phyloP scores from a whole-genome alignment of 306 rosid genomes.

The Corylus americana region DNA sequence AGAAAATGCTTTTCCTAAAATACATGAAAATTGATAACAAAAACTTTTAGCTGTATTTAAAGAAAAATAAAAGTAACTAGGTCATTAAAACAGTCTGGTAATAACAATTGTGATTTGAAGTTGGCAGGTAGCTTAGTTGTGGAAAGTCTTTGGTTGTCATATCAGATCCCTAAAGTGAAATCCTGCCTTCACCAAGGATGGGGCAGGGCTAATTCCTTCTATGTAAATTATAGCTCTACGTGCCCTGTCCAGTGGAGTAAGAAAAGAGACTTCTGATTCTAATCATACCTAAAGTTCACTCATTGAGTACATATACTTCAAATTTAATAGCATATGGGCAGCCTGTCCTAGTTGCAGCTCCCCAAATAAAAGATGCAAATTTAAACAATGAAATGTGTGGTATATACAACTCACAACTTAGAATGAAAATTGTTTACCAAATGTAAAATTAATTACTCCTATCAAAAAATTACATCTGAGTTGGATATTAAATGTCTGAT shows the following conservation, averaged over 20 bases:
- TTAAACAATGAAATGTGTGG: too few species aligned
- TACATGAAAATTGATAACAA: constrained; percentile 23
- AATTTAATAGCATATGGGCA: too few species aligned
- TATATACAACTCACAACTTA: too few species aligned
- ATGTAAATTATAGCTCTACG: not conserved
- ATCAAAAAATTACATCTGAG: too few species aligned
- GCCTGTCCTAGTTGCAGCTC: too few species aligned
- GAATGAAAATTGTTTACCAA: too few species aligned
- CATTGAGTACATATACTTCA: too few species aligned
- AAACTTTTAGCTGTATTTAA: constrained; percentile 13
- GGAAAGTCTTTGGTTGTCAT: not conserved
- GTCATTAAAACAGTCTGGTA: not conserved
- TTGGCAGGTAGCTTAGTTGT: not conserved
- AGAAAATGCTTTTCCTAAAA: constrained; percentile 62
- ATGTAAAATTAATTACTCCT: too few species aligned
- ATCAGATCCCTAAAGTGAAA: not conserved
- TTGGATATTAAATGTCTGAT: too few species aligned
- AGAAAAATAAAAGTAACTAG: constrained; percentile 11
- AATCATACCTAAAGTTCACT: too few species aligned
- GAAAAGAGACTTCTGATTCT: too few species aligned
- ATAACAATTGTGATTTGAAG: not conserved
- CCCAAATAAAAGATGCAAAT: too few species aligned
- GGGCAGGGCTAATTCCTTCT: not conserved
- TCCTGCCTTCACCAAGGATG: constrained; percentile 3
- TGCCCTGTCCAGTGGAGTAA: not conserved